These are phyloP conservation scores for Lycium ferocissimum DNA, from an alignment of 257 asterid species.

Conservation along the genomic window DNA sequence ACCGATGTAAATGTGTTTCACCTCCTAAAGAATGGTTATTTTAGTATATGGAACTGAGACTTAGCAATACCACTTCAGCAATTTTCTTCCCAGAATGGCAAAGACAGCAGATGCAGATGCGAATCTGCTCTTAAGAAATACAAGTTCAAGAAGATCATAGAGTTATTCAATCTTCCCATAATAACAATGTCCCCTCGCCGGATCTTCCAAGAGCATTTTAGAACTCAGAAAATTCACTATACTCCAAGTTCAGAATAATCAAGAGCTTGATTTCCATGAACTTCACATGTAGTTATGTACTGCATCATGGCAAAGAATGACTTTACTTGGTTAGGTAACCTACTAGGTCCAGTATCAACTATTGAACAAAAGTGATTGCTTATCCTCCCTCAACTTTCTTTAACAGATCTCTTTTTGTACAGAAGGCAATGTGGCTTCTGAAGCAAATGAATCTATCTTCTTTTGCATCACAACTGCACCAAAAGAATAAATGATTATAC, in stretches of 20 bases:
- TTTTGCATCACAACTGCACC: not conserved
- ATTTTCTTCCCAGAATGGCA: slow-evolving; percentile 60
- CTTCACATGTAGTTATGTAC: not conserved
- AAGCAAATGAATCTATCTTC: not conserved
- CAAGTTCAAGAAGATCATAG: not conserved
- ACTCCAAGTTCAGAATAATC: not conserved
- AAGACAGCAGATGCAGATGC: slow-evolving; percentile 59
- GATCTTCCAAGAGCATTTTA: not conserved
- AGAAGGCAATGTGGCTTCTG: not conserved
- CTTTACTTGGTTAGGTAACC: slow-evolving; percentile 13
- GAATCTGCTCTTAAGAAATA: slow-evolving; percentile 35
- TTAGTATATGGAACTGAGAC: slow-evolving; percentile 68
- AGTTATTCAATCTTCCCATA: slow-evolving; percentile 11
- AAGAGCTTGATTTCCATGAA: not conserved
- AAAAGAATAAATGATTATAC: not conserved
- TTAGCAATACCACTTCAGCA: slow-evolving; percentile 65
- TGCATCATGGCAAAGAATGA: slow-evolving; percentile 22
- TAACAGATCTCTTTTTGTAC: not conserved
- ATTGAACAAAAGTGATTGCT: slow-evolving; percentile 5
- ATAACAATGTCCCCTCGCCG: slow-evolving; percentile 8
- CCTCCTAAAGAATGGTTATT: not conserved
- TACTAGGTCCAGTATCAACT: not conserved
- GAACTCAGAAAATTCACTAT: not conserved
- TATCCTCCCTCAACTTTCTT: slow-evolving; percentile 5
- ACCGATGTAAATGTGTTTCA: slow-evolving; percentile 9